Conservation (phyloP, 768 basidiomycete species). For the Phlebiopsis flavidoalba region DNA sequence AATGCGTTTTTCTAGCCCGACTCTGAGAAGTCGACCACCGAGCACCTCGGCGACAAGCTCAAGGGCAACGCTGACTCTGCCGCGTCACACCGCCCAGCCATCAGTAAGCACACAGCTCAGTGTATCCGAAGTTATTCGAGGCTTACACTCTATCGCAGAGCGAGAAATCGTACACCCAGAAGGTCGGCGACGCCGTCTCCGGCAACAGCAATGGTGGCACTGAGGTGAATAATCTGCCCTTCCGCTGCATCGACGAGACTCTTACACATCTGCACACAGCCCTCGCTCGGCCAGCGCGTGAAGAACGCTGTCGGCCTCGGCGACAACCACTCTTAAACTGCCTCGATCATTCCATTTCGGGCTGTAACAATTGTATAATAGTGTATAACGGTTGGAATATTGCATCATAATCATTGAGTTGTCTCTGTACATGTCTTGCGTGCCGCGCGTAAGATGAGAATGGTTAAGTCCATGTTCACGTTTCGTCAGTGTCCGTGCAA, state of each 20-base stretch:
- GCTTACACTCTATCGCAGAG: constrained; percentile 14
- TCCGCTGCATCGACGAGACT: neutral
- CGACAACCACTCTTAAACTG: constrained; percentile 14
- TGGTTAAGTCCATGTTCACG: no score
- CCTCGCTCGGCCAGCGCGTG: constrained; percentile 28
- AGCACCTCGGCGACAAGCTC: constrained; percentile 33
- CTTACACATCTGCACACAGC: constrained; percentile 8
- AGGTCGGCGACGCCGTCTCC: constrained; percentile 29
- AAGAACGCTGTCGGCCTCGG: constrained; percentile 32
- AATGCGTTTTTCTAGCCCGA: constrained; percentile 25
- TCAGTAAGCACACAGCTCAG: constrained; percentile 12
- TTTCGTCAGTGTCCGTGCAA: no score
- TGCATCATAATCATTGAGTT: no score
- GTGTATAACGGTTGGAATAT: neutral
- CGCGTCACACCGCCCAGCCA: constrained; percentile 24
- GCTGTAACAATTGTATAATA: neutral
- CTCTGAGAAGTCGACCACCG: constrained; percentile 32
- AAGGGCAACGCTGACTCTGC: constrained; percentile 28
- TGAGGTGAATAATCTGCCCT: constrained; percentile 14
- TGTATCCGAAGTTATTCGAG: neutral
- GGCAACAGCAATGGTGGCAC: constrained; percentile 26
- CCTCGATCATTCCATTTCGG: neutral
- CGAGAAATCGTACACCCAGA: constrained; percentile 32
- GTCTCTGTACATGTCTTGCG: no score
- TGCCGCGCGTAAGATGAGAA: no score